Evolutionary conservation across 2,329 filamentous ascomycete genomes (phyloP).

Genomic region (Fonsecaea monophora): DNA sequence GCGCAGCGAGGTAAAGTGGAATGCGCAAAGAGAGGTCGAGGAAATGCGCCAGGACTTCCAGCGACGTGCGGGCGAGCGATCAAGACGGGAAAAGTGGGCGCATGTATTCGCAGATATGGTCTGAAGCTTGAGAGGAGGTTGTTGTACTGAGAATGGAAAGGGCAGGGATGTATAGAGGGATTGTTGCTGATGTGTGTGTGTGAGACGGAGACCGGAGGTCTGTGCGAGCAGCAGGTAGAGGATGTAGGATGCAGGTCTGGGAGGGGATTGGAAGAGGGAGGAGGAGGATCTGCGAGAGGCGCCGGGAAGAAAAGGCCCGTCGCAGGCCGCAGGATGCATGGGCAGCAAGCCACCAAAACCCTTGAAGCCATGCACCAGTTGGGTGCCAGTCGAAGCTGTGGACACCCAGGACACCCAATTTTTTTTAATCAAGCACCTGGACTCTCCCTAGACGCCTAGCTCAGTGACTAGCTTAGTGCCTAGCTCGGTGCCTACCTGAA

Average conservation of each 20-base stretch:
- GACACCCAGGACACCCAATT: not conserved
- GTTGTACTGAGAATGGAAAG: constrained; percentile 5
- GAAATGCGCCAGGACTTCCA: constrained; percentile 28
- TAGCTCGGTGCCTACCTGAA: not conserved
- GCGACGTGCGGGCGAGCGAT: constrained; percentile 12
- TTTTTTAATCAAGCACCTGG: not conserved
- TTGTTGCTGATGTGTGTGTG: constrained; percentile 16
- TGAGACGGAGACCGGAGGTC: constrained; percentile 23
- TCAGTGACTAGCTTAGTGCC: not conserved
- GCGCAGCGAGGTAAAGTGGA: constrained; percentile 23
- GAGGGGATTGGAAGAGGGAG: not conserved
- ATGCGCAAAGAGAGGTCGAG: not conserved
- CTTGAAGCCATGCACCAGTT: not conserved
- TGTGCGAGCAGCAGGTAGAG: not conserved
- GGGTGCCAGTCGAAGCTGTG: too few relatives aligned
- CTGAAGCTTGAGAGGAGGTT: constrained; percentile 19
- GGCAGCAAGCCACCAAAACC: not conserved
- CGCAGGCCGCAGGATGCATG: constrained; percentile 1
- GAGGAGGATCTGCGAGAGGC: constrained; percentile 2
- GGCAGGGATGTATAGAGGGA: not conserved
- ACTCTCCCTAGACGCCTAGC: not conserved
- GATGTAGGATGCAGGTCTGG: not conserved
- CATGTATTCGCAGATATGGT: constrained; percentile 18
- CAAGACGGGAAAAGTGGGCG: constrained; percentile 2
- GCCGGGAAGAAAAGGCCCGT: constrained; percentile 14